Evolutionary conservation across 2,329 filamentous ascomycete species (phyloP).

Genomic region (Epichloe festucae): DNA sequence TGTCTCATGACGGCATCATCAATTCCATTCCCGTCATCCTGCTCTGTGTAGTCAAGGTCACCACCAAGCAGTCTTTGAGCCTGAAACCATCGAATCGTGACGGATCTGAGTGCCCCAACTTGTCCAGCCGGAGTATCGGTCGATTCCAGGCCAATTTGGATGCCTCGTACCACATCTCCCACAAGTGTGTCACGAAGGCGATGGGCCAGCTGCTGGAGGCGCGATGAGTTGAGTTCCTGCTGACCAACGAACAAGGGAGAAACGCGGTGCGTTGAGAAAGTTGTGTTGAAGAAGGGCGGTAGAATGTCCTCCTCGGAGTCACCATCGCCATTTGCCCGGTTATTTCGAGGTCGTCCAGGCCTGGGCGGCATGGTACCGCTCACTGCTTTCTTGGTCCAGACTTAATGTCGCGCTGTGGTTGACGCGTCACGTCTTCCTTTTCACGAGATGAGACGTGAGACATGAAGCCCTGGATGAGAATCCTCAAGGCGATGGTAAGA

Average conservation of each 20-base stretch:
- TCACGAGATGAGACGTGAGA: not conserved
- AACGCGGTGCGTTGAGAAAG: constrained; percentile 42
- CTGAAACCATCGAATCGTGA: constrained; percentile 35
- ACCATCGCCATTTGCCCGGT: constrained; percentile 8
- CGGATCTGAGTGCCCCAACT: constrained; percentile 30
- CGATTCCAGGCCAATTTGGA: constrained; percentile 37
- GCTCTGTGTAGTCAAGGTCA: constrained; percentile 9
- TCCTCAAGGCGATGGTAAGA: not conserved
- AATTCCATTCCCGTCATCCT: constrained; percentile 8
- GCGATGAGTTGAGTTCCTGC: constrained; percentile 22
- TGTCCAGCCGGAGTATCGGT: constrained; percentile 27
- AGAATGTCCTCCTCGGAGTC: constrained; percentile 14
- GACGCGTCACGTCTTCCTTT: constrained; percentile 1
- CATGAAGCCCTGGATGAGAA: not conserved
- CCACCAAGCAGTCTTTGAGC: constrained; percentile 19
- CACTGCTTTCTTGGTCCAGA: not conserved
- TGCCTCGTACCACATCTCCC: constrained; percentile 46
- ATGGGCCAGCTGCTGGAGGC: constrained; percentile 31
- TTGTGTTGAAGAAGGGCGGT: constrained; percentile 43
- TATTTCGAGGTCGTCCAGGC: constrained; percentile 1
- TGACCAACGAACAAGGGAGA: constrained; percentile 39
- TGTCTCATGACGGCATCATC: constrained; percentile 7
- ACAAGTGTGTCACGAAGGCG: constrained; percentile 41
- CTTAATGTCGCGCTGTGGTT: not conserved
- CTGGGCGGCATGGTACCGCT: constrained; percentile 3